Evolutionary conservation across 2,329 filamentous ascomycete species (phyloP).

Genomic region (Colletotrichum cordylinicola): DNA sequence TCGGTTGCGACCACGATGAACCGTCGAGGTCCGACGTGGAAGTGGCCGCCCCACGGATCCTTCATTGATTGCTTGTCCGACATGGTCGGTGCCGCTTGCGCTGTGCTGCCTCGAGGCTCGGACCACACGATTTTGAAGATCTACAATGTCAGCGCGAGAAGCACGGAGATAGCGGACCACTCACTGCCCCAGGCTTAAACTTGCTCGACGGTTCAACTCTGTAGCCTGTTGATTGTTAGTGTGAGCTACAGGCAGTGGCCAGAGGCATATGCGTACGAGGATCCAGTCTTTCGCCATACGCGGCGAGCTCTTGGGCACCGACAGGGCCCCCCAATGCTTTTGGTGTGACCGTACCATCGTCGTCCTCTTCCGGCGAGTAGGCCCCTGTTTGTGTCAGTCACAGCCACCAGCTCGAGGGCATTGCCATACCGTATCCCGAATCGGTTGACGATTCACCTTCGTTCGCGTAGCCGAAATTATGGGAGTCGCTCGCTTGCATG

Average conservation of each 20-base stretch:
- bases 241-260: too few relatives aligned
- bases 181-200: conserved; percentile 48
- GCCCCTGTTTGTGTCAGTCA: not conserved
- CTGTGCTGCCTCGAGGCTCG: conserved; percentile 49
- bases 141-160: conserved; percentile 31
- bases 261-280: conserved; percentile 35
- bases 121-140: conserved; percentile 63
- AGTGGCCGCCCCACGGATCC: conserved; percentile 39
- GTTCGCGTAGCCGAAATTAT: not conserved
- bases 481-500: not conserved
- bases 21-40: conserved; percentile 57
- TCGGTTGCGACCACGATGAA: conserved; percentile 61
- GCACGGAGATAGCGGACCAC: not conserved
- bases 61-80: conserved; percentile 35
- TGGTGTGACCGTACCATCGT: conserved; percentile 28
- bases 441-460: conserved; percentile 7
- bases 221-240: conserved; percentile 38
- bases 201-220: conserved; percentile 40
- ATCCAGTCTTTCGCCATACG: conserved; percentile 31
- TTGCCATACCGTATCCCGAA: conserved; percentile 13
- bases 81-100: conserved; percentile 31
- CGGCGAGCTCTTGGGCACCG: conserved; percentile 6
- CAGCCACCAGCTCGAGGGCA: not conserved
- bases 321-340: not conserved
- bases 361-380: conserved; percentile 28